phyloP scores from a whole-genome alignment of 805 yeast species.

The Wickerhamomyces canadensis region DNA sequence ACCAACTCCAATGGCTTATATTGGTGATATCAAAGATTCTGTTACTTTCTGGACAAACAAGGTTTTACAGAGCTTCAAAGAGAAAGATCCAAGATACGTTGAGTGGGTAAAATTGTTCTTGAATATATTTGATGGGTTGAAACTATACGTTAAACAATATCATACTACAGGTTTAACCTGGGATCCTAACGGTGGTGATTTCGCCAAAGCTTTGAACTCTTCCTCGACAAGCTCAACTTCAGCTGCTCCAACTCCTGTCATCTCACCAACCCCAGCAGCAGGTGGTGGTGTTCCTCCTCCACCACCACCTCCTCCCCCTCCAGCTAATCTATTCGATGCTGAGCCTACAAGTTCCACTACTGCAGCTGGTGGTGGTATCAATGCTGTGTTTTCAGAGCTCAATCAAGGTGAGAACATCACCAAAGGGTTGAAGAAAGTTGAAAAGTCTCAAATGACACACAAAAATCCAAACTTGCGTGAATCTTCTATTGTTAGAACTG shows the following conservation, averaged over 20 bases:
- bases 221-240: too few species aligned
- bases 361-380: conserved; percentile 46
- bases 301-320: conserved; percentile 97
- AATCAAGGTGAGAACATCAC: conserved; percentile 84
- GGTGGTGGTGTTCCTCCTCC: conserved; percentile 69
- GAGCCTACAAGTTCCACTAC: conserved; percentile 23
- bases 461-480: conserved; percentile 80
- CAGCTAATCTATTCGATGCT: conserved; percentile 59
- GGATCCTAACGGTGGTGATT: conserved; percentile 56
- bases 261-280: conserved; percentile 85
- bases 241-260: conserved; percentile 23
- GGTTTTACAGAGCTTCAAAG: conserved; percentile 79
- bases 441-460: conserved; percentile 89
- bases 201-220: conserved; percentile 44
- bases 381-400: conserved; percentile 88
- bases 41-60: conserved; percentile 94
- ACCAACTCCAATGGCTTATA: conserved; percentile 61
- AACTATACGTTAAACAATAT: conserved; percentile 65
- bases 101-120: conserved; percentile 77
- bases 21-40: conserved; percentile 83
- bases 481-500: conserved; percentile 36
- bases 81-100: conserved; percentile 57
- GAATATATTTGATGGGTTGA: conserved; percentile 62
- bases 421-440: conserved; percentile 83
- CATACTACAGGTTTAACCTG: conserved; percentile 85